Evolutionary conservation across 345 rosid genomes (phyloP).

Genomic region (Populus euphratica): DNA sequence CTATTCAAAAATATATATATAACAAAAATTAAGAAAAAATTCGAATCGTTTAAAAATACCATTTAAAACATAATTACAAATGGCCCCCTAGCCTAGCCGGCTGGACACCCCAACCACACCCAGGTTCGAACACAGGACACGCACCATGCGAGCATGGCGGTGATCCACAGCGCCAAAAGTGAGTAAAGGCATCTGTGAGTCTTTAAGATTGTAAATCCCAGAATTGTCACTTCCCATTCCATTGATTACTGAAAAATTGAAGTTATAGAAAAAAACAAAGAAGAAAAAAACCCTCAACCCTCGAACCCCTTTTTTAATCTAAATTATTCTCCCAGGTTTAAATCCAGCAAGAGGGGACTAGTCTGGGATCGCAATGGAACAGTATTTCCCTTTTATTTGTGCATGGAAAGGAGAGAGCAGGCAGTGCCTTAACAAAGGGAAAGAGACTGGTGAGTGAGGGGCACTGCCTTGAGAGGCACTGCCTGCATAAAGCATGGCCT

Average conservation of each 20-base stretch:
- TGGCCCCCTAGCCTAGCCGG: too few relatives aligned
- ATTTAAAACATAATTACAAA: too few relatives aligned
- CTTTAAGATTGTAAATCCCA: not conserved
- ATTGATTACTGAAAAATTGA: not conserved
- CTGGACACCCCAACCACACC: too few relatives aligned
- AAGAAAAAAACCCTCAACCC: not conserved
- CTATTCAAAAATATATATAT: too few relatives aligned
- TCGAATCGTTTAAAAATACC: too few relatives aligned
- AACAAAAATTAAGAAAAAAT: too few relatives aligned
- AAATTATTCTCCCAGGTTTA: not conserved
- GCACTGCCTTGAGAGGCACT: too few relatives aligned
- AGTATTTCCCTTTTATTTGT: not conserved
- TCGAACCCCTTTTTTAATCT: not conserved
- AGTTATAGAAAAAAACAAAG: too few relatives aligned
- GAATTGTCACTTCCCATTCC: not conserved
- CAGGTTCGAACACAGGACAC: too few relatives aligned
- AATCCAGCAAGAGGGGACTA: not conserved
- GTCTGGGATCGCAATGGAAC: not conserved
- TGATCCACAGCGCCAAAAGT: too few relatives aligned
- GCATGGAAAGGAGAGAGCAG: not conserved
- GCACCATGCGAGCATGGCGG: too few relatives aligned
- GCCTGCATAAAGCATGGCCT: not conserved
- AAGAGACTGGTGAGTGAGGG: not conserved
- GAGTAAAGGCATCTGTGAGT: too few relatives aligned
- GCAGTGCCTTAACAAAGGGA: not conserved